phyloP scores from a whole-genome alignment of 352 stramenopile species.

The Globisporangium paroecandrum region DNA sequence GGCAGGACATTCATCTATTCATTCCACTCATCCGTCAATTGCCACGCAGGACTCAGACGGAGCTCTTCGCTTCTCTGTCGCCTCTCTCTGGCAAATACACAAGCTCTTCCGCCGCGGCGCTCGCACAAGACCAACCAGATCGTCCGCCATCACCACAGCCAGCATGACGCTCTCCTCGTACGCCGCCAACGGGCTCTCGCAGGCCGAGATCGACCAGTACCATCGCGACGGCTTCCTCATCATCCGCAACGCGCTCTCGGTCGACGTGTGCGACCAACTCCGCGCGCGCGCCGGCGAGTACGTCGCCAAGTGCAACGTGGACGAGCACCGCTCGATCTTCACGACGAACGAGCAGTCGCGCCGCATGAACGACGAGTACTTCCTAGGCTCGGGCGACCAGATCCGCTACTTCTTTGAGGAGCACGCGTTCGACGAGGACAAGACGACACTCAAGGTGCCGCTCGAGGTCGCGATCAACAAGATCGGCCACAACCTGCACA shows the following conservation, averaged over 20 bases:
- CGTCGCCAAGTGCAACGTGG: constrained; percentile 59
- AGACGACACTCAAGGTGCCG: constrained; percentile 67
- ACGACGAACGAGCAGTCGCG: constrained; percentile 80
- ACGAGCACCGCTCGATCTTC: constrained; percentile 73
- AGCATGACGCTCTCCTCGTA: constrained; percentile 15
- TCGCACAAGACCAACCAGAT: not conserved
- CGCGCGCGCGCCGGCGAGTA: constrained; percentile 46
- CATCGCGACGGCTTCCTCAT: constrained; percentile 67
- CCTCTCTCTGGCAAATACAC: not conserved
- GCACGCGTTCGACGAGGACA: constrained; percentile 54
- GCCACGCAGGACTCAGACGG: not conserved
- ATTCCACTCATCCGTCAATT: not conserved
- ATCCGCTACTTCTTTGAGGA: constrained; percentile 96
- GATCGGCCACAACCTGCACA: constrained; percentile 94
- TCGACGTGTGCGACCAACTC: constrained; percentile 49
- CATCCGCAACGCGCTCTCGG: constrained; percentile 36
- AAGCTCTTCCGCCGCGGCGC: not conserved
- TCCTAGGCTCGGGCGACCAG: constrained; percentile 89
- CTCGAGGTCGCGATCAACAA: constrained; percentile 91
- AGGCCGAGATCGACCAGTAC: constrained; percentile 60
- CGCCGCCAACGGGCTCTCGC: constrained; percentile 32
- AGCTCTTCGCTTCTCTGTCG: not conserved
- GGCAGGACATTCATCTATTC: not conserved
- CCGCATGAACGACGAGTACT: constrained; percentile 90
- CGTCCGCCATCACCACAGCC: not conserved